These are phyloP conservation scores for Lactifluus hygrophoroides DNA, from an alignment of 768 basidiomycete genomes.

Conservation along the genomic window DNA sequence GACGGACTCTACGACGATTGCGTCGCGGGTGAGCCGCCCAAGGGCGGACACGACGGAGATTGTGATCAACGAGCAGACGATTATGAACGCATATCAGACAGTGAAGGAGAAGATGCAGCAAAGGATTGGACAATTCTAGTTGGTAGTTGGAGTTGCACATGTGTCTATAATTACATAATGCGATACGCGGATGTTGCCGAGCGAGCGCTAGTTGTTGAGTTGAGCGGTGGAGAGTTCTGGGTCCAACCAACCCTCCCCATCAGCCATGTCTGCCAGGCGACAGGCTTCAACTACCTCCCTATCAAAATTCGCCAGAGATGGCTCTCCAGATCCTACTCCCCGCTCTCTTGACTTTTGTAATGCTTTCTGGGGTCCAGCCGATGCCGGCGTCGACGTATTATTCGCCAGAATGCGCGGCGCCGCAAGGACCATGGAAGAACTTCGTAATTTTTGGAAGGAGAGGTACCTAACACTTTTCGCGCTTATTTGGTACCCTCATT, in stretches of 20 bases:
- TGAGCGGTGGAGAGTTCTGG: too few relatives aligned
- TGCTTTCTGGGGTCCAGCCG: constrained; percentile 86
- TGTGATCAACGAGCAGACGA: constrained; percentile 96
- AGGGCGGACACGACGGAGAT: constrained; percentile 92
- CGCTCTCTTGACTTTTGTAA: constrained; percentile 87
- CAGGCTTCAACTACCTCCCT: constrained; percentile 79
- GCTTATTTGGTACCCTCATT: not conserved
- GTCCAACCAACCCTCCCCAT: not conserved
- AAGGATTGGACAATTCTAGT: constrained; percentile 67
- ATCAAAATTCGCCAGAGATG: constrained; percentile 54
- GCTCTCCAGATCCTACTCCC: constrained; percentile 39
- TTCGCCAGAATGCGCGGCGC: constrained; percentile 86
- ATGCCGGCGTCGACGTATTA: constrained; percentile 86
- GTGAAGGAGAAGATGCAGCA: constrained; percentile 81
- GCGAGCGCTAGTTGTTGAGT: not conserved
- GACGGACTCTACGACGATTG: constrained; percentile 93
- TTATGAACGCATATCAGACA: constrained; percentile 88
- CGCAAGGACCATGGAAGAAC: constrained; percentile 78
- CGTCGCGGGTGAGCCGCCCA: constrained; percentile 86
- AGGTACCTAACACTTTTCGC: constrained; percentile 46
- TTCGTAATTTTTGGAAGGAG: constrained; percentile 88
- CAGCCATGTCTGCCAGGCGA: constrained; percentile 60
- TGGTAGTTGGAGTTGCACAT: not conserved
- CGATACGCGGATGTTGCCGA: not conserved
- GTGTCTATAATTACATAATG: not conserved